Conservation (phyloP, 129 eudicot species). For the Mikania micrantha region DNA sequence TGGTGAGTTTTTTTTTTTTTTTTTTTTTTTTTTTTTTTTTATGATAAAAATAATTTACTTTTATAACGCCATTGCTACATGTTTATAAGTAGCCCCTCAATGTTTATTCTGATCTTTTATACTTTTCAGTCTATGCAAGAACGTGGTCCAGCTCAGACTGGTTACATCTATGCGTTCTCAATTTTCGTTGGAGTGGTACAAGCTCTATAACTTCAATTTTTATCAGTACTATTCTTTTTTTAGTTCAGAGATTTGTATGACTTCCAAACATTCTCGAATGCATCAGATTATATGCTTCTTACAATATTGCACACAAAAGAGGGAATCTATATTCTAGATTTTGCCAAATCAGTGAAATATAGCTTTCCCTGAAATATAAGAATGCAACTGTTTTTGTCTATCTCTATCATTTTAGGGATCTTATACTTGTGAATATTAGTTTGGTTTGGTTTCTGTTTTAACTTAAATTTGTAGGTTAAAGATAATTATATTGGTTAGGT, state of each 20-base stretch:
- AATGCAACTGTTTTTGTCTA: background rate
- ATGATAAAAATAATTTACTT: background rate
- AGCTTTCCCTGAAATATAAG: background rate
- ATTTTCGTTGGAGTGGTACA: slow-evolving; percentile 89
- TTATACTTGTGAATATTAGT: slow-evolving; percentile 6
- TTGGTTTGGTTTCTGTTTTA: background rate
- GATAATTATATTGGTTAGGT: slow-evolving; percentile 41
- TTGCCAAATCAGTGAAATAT: background rate
- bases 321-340: background rate
- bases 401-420: background rate
- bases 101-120: background rate
- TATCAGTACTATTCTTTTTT: background rate
- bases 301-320: background rate
- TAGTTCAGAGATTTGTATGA: background rate
- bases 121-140: slow-evolving; percentile 74
- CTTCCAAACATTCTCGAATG: background rate
- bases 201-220: slow-evolving; percentile 1
- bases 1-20: slow-evolving; percentile 39
- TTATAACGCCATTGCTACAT: background rate
- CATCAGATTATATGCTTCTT: background rate
- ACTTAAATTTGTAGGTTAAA: background rate
- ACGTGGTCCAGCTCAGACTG: slow-evolving; percentile 72
- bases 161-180: slow-evolving; percentile 69
- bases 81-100: background rate
- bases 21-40: background rate